Conservation (phyloP, 202 grass and related monocot species). For the Panicum virgatum region DNA sequence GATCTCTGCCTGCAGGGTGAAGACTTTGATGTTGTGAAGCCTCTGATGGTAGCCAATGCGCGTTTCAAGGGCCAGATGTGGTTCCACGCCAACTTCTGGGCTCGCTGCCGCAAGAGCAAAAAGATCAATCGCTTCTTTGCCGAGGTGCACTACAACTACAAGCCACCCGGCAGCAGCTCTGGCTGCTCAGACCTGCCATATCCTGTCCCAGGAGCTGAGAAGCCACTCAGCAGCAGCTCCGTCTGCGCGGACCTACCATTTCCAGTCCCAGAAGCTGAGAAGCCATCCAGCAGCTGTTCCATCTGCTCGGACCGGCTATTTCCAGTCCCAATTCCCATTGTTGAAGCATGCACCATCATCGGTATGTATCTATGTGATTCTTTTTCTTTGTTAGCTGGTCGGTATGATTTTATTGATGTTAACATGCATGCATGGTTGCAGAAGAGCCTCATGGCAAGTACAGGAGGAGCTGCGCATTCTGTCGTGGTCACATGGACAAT, state of each 20-base stretch:
- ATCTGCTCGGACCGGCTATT: neutral
- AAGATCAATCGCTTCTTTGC: constrained; percentile 32
- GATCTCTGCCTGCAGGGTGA: neutral
- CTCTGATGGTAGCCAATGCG: neutral
- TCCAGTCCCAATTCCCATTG: neutral
- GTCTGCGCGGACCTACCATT: neutral
- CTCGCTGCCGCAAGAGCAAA: constrained; percentile 7
- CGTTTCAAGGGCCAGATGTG: constrained; percentile 1
- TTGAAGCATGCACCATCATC: constrained; percentile 29
- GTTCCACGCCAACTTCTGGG: constrained; percentile 31
- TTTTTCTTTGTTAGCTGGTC: neutral
- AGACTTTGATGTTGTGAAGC: constrained; percentile 31
- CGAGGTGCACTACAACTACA: constrained; percentile 28
- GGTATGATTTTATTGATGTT: neutral
- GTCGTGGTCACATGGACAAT: neutral
- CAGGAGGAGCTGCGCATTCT: constrained; percentile 24
- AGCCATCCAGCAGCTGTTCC: neutral
- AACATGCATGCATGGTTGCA: neutral
- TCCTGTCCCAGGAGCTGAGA: neutral
- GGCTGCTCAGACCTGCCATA: neutral
- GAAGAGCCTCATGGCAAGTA: constrained; percentile 20
- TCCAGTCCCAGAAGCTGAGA: neutral
- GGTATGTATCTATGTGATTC: constrained; percentile 4
- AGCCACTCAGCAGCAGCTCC: neutral
- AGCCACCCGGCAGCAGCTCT: neutral